Percentiles rank a stretch among this genome's conserved stretches.
Conservation (phyloP, 805 yeast species). For the Candida ficus region DNA sequence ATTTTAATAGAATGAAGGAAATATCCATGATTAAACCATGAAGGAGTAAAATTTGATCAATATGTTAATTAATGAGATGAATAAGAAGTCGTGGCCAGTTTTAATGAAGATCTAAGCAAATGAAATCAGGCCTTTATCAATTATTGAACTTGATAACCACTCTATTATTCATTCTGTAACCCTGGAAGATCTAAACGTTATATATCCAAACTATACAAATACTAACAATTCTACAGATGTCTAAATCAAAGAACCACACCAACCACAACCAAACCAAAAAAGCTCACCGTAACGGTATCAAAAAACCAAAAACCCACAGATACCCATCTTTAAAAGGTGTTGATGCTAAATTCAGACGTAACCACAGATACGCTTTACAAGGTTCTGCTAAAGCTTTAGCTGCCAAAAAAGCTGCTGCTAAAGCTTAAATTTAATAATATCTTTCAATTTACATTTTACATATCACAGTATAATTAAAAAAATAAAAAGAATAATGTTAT, state of each 20-base stretch:
- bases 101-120: too few relatives aligned
- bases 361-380: constrained; percentile 98
- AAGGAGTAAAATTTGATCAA: too few relatives aligned
- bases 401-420: constrained; percentile 52
- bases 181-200: neutral
- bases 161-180: neutral
- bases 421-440: constrained; percentile 11
- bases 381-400: constrained; percentile 96
- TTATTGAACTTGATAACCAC: too few relatives aligned
- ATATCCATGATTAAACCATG: too few relatives aligned
- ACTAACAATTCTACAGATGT: constrained; percentile 54
- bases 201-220: neutral
- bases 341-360: constrained; percentile 98
- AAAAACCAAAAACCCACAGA: constrained; percentile 97
- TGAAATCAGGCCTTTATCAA: too few relatives aligned
- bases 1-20: too few relatives aligned
- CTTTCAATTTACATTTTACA: neutral
- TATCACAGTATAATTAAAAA: neutral
- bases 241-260: constrained; percentile 99
- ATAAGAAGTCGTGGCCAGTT: too few relatives aligned
- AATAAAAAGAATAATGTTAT: neutral
- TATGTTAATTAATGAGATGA: too few relatives aligned
- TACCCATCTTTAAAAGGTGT: constrained; percentile 98
- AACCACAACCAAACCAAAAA: constrained; percentile 99
- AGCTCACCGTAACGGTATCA: constrained; percentile 99